Percentiles rank a stretch among this genome's conserved stretches.
These are phyloP conservation scores for Fraxinus quadrangulata DNA, from an alignment of 257 asterid species.

Conservation along the genomic window DNA sequence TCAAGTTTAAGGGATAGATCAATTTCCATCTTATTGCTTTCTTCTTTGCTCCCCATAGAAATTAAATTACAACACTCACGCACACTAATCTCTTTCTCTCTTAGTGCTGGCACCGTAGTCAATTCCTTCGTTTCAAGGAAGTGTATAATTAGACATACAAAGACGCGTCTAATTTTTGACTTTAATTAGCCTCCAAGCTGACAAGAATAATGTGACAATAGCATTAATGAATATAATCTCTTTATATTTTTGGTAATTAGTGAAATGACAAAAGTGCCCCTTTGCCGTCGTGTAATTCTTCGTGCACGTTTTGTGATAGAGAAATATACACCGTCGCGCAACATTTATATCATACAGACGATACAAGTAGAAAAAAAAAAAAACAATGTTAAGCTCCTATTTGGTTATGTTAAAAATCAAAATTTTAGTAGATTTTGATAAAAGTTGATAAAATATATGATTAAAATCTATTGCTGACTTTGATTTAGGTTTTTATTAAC, in stretches of 20 bases:
- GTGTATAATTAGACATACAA: conserved; percentile 22
- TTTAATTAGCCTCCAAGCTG: conserved; percentile 21
- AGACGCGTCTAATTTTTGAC: conserved; percentile 51
- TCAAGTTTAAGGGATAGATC: conserved; percentile 46
- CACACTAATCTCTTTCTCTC: not conserved
- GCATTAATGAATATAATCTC: not conserved
- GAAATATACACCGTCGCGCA: not conserved
- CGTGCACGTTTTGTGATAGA: too few species aligned
- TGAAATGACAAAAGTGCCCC: not conserved
- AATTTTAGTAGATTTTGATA: too few species aligned
- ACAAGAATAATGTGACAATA: conserved; percentile 1
- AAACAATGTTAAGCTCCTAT: too few species aligned
- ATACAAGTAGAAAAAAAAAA: too few species aligned
- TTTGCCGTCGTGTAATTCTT: too few species aligned
- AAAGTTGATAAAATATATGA: too few species aligned
- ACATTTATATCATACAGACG: not conserved
- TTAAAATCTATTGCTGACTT: too few species aligned
- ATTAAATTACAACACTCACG: not conserved
- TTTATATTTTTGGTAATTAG: not conserved
- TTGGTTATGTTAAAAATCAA: too few species aligned
- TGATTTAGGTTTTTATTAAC: too few species aligned
- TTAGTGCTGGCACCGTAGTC: conserved; percentile 48
- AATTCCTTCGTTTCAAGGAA: conserved; percentile 45
- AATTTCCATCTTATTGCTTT: conserved; percentile 29
- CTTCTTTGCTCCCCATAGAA: conserved; percentile 8